phyloP scores from a whole-genome alignment of 495 filamentous ascomycete genomes.

The Sphaerosporella brunnea region DNA sequence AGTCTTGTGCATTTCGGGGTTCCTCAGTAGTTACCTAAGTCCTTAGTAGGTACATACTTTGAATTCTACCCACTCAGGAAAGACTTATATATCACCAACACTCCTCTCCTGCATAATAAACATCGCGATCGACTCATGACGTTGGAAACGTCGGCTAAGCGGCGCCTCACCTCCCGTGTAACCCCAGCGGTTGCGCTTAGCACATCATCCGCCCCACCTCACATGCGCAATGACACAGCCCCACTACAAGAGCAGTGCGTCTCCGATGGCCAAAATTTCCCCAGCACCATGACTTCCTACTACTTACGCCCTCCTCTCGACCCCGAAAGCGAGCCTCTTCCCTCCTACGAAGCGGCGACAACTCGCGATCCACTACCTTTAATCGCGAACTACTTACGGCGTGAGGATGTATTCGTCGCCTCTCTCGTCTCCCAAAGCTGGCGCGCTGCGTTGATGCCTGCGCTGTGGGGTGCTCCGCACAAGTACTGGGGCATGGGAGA shows the following conservation, averaged over 20 bases:
- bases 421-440: slow-evolving; percentile 11
- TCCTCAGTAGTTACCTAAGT: too few relatives aligned
- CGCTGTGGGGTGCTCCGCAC: slow-evolving; percentile 13
- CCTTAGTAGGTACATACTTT: too few relatives aligned
- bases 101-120: too few relatives aligned
- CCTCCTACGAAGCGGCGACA: slow-evolving; percentile 15
- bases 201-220: too few relatives aligned
- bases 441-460: slow-evolving; percentile 6
- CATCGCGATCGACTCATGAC: too few relatives aligned
- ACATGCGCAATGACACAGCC: neutral
- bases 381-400: slow-evolving; percentile 10
- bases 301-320: slow-evolving; percentile 1
- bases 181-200: too few relatives aligned
- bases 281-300: slow-evolving; percentile 5
- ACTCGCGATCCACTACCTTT: slow-evolving; percentile 11
- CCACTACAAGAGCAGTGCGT: neutral
- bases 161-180: too few relatives aligned
- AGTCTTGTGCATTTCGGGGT: too few relatives aligned
- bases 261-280: neutral
- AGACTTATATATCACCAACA: too few relatives aligned
- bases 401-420: slow-evolving; percentile 9
- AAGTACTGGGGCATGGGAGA: slow-evolving; percentile 16
- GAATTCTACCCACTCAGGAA: too few relatives aligned
- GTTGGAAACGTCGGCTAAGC: too few relatives aligned
- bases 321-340: slow-evolving; percentile 5